Evolutionary conservation across 225 moss, liverwort and hornwort species (phyloP), one percentile per base, ranked within the genome.

Genomic region (Physcomitrellopsis africana): DNA sequence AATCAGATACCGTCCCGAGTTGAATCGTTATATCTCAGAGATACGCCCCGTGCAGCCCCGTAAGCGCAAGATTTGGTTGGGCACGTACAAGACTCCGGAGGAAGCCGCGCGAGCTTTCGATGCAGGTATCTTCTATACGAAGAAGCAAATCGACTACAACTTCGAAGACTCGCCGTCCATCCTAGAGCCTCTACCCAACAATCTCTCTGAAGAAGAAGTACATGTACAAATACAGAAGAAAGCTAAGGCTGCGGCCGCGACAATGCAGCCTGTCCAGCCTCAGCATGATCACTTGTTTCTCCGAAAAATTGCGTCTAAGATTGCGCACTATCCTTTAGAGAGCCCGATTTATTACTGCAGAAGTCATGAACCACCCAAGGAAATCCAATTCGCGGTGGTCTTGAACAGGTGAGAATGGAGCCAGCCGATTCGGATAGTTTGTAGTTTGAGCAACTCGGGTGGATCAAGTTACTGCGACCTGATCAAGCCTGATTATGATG

Each of bases 11-110:
- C 45, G 76, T 19, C 76, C 67, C 0, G 76, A 76, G 67, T n/a
- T 76, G 14, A 54, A 42, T 20, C 64, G 74, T 6, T 74, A 65
- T 18, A 74, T 74, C 23, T 65, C 74, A 26, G 74, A 74, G 49
- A 74, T 74, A 37, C 64, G 74, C 42, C 74, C 74, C 13, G 65
- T 65, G 8, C 74, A 64, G 32, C 74, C 74, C 1, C 52, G 54
- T 22, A 74, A 74, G 18, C 74, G 74, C 13, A 74, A 74, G 23
- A 74, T 74, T 10, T 74, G 74, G 74, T 65, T 74, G 11, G 74
- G 74, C 10, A 74, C 74, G 6, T 74, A 74, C 65, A 74, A 56
- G 45, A 76, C 76, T 0, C 37, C 67, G 0, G 58, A 66, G 19
- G 76, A 76, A 54, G 76, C 76, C 1, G 76, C 76, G 3, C 67